A percentile compares a stretch with the other conserved stretches of the same genome.
Conservation (phyloP, 2,329 filamentous ascomycete species). For the Fusarium mangiferae region DNA sequence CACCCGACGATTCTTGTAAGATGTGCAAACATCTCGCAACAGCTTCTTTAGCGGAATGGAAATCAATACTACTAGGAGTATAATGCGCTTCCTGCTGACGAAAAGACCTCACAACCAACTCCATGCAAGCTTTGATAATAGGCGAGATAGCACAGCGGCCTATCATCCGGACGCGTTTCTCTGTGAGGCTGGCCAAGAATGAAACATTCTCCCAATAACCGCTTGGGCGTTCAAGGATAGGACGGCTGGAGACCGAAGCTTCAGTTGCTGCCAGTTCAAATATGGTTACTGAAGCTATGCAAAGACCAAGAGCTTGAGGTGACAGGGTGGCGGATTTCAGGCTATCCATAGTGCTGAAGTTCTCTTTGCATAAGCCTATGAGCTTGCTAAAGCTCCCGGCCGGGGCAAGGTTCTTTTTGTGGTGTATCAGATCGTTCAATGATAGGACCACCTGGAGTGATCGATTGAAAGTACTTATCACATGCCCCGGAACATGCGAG, state of each 20-base stretch:
- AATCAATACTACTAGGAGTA: rapidly evolving
- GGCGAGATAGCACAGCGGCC: not conserved
- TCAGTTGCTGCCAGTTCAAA: not conserved
- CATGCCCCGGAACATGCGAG: not conserved
- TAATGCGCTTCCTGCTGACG: not conserved
- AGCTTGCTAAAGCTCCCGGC: not conserved
- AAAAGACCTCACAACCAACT: rapidly evolving
- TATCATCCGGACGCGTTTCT: not conserved
- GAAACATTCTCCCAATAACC: not conserved
- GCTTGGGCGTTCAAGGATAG: not conserved
- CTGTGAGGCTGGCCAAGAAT: not conserved
- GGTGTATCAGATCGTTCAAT: not conserved
- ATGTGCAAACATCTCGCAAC: not conserved
- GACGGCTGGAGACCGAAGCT: not conserved
- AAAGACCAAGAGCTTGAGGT: not conserved
- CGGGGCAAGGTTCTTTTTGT: rapidly evolving
- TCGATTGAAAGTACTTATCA: conserved; percentile 1
- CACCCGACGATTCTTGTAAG: not conserved
- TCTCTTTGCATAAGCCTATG: not conserved
- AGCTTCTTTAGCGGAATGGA: not conserved
- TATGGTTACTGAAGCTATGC: not conserved
- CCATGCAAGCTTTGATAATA: not conserved
- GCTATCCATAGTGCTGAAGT: not conserved
- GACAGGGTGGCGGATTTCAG: not conserved
- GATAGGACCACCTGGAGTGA: not conserved